Percentiles rank a stretch among this genome's conserved stretches.
phyloP scores from a whole-genome alignment of 1,284 basidiomycete species.

The Salmacisia buchloeana region DNA sequence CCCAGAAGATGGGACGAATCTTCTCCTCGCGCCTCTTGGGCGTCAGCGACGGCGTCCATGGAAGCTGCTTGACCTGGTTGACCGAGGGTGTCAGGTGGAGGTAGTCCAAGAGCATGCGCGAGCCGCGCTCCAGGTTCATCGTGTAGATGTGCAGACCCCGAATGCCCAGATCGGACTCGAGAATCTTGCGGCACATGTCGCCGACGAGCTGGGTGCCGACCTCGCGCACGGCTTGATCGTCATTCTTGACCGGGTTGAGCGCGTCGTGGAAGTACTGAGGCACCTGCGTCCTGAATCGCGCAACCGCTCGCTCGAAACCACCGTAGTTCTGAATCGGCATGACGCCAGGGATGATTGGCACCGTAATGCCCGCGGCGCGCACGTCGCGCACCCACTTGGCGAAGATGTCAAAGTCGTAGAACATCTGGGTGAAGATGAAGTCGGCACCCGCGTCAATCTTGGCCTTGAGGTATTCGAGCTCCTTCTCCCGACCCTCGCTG shows the following conservation, averaged over 20 bases:
- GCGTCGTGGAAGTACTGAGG: constrained; percentile 73
- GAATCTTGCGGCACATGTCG: constrained; percentile 47
- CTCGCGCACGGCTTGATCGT: constrained; percentile 45
- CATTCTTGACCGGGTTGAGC: constrained; percentile 77
- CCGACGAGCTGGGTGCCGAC: constrained; percentile 41
- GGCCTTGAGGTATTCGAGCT: constrained; percentile 78
- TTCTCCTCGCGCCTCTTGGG: constrained; percentile 48
- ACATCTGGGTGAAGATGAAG: constrained; percentile 94
- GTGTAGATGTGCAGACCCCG: constrained; percentile 49
- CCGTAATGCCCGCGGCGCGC: constrained; percentile 63
- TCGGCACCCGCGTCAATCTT: constrained; percentile 80
- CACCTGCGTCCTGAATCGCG: constrained; percentile 75
- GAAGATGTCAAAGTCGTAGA: constrained; percentile 83
- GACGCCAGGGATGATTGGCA: constrained; percentile 92
- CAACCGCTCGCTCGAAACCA: constrained; percentile 86
- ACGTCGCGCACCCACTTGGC: constrained; percentile 71
- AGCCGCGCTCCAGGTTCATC: constrained; percentile 49
- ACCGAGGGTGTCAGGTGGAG: constrained; percentile 41
- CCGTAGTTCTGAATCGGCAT: constrained; percentile 98
- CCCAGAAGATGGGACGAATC: constrained; percentile 51
- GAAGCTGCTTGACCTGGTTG: constrained; percentile 43
- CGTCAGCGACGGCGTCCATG: constrained; percentile 46
- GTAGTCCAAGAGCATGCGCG: constrained; percentile 49
- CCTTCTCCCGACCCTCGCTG: constrained; percentile 54
- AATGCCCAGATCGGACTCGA: constrained; percentile 35